These are phyloP conservation scores for Calonectria ilicicola DNA, from an alignment of 2,329 filamentous ascomycete species.

Conservation along the genomic window DNA sequence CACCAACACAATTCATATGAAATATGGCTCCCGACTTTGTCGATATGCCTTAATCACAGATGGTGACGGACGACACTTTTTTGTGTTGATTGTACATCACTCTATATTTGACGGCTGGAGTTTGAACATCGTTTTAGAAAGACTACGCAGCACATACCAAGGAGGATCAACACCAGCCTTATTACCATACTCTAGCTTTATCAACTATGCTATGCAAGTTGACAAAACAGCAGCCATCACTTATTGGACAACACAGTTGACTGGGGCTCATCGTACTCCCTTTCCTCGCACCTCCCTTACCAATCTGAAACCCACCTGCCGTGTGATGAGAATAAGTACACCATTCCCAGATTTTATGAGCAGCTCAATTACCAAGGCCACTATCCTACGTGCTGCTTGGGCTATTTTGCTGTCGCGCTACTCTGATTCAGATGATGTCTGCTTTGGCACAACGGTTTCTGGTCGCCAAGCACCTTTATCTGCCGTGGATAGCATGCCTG, in stretches of 20 bases:
- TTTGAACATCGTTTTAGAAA: not conserved
- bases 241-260: not conserved
- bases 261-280: not conserved
- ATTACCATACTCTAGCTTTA: not conserved
- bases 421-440: constrained; percentile 51
- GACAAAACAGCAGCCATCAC: not conserved
- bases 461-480: constrained; percentile 47
- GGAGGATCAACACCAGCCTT: not conserved
- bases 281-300: not conserved
- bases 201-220: not conserved
- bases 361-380: constrained; percentile 22
- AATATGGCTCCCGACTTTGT: not conserved
- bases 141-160: not conserved
- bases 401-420: constrained; percentile 64
- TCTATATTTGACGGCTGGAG: not conserved
- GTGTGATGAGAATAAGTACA: not conserved
- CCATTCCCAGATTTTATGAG: not conserved
- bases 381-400: constrained; percentile 55
- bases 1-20: not conserved
- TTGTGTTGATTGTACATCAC: not conserved
- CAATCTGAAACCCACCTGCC: not conserved
- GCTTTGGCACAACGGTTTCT: constrained; percentile 57
- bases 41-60: not conserved
- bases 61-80: not conserved
- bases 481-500: constrained; percentile 34